These are phyloP conservation scores for Colletotrichum sp. DNA, from an alignment of 2,329 filamentous ascomycete species.

Conservation along the genomic window DNA sequence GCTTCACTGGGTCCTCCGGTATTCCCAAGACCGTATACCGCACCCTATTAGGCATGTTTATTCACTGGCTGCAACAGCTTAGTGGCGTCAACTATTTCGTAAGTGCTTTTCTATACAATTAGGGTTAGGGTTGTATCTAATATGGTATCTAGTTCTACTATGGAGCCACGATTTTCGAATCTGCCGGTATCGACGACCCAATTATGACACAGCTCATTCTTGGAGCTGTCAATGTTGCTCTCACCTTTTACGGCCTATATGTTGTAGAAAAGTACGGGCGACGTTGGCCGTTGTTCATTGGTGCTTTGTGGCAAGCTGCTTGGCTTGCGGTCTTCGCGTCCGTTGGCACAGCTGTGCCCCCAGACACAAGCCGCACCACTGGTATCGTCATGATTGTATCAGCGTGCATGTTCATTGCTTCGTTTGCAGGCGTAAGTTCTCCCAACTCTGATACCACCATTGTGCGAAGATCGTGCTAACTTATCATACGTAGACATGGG, in stretches of 20 bases:
- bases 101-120: background rate
- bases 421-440: conserved; percentile 58
- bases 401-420: conserved; percentile 76
- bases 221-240: conserved; percentile 69
- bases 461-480: background rate
- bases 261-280: conserved; percentile 72
- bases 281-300: conserved; percentile 70
- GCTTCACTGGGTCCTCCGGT: conserved; percentile 59
- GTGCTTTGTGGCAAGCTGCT: conserved; percentile 69
- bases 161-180: conserved; percentile 69
- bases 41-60: conserved; percentile 64
- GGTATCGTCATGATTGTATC: conserved; percentile 75
- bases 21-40: conserved; percentile 67
- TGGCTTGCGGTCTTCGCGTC: conserved; percentile 71
- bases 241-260: conserved; percentile 71
- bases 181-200: conserved; percentile 69
- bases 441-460: background rate
- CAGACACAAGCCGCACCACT: conserved; percentile 46
- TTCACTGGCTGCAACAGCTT: conserved; percentile 74
- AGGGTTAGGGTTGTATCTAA: fast-evolving
- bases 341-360: conserved; percentile 54
- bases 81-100: conserved; percentile 35
- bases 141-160: conserved; percentile 55
- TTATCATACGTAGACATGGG: conserved; percentile 63
- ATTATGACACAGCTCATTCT: conserved; percentile 73